phyloP scores from a whole-genome alignment of 2,329 filamentous ascomycete genomes.

The Coniochaeta pulveracea region DNA sequence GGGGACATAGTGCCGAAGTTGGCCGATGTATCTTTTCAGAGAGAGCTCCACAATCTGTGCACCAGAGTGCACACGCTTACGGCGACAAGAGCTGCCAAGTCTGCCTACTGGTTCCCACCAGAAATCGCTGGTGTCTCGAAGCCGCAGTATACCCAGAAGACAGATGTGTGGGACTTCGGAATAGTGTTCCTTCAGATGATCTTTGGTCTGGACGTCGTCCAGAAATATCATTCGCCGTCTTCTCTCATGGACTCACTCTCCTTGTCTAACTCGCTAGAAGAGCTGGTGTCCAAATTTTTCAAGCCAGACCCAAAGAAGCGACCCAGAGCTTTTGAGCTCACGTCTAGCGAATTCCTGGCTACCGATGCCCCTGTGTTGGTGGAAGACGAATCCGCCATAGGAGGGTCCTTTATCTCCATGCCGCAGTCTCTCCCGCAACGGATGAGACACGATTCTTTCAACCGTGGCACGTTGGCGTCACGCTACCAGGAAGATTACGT shows the following conservation, averaged over 20 bases:
- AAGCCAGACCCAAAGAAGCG: slow-evolving; percentile 74
- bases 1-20: slow-evolving; percentile 65
- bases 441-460: slow-evolving; percentile 51
- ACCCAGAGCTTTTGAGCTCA: slow-evolving; percentile 66
- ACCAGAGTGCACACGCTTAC: slow-evolving; percentile 39
- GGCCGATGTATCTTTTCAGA: slow-evolving; percentile 61
- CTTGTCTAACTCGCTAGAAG: slow-evolving; percentile 64
- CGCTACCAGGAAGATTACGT: slow-evolving; percentile 84
- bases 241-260: slow-evolving; percentile 59
- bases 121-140: slow-evolving; percentile 57
- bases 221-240: slow-evolving; percentile 69
- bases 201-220: slow-evolving; percentile 67
- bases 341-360: slow-evolving; percentile 54
- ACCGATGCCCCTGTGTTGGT: slow-evolving; percentile 50
- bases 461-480: slow-evolving; percentile 43
- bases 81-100: slow-evolving; percentile 51
- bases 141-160: slow-evolving; percentile 59
- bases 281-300: slow-evolving; percentile 77
- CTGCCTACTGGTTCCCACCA: slow-evolving; percentile 73
- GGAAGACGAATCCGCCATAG: slow-evolving; percentile 27
- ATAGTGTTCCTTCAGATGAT: slow-evolving; percentile 90
- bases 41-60: slow-evolving; percentile 51
- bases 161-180: slow-evolving; percentile 92
- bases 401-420: slow-evolving; percentile 30
- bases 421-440: slow-evolving; percentile 32